Base-by-base conservation (phyloP, 2,329 filamentous ascomycete genomes). In the Aspergillus awamori region DNA sequence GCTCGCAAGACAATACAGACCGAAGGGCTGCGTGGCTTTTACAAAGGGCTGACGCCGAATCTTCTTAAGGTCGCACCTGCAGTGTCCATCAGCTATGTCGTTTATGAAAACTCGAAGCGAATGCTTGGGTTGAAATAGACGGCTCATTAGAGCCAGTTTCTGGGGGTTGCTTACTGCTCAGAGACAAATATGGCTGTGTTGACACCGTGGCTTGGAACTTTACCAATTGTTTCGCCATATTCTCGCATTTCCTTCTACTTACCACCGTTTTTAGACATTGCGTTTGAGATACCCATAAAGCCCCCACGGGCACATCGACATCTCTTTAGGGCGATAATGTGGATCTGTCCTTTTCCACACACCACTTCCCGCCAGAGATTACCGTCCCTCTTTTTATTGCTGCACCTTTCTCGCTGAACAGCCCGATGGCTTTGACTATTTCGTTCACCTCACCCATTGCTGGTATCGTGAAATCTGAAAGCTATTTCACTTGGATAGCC, bases 61-160 rank as follows among this genome's bases (percentile, higher is more conserved):
- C 82, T 99, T 41, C 83, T 99, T 69, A 99, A 99, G 81, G 95
- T 99, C 38, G 93, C 95, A 8, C 95, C 95, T 2, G 93, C 95
- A 30, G 89, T 99, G 57, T 97, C 93, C 70, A 98, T 99, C 74
- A 93, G 92, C 58, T 97, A 95, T 83, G 87, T 96, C 71, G 90
- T 95, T 63, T 97, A 97, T 73, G 93, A 97, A 79, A 95, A 95
- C 73, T 87, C 91, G 58, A 97, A 97, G 82, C 86, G 84, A 69
- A 74, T 90, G 36, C 81, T 96, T 67, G 81, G 80, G 20, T 69
- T 84, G 60, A 77, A 70, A 66, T 84, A 71, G 78, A 52, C 26
- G 30, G 26, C 43, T 3, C 3, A 10, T 8, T 15, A 36, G n/a
- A 51, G 28, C n/a, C 15, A 10, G 26, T 11, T 5, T n/a, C 28